Evolutionary conservation across 768 basidiomycete genomes (phyloP), one percentile per base, ranked within the genome.

Genomic region (Collybia nuda): DNA sequence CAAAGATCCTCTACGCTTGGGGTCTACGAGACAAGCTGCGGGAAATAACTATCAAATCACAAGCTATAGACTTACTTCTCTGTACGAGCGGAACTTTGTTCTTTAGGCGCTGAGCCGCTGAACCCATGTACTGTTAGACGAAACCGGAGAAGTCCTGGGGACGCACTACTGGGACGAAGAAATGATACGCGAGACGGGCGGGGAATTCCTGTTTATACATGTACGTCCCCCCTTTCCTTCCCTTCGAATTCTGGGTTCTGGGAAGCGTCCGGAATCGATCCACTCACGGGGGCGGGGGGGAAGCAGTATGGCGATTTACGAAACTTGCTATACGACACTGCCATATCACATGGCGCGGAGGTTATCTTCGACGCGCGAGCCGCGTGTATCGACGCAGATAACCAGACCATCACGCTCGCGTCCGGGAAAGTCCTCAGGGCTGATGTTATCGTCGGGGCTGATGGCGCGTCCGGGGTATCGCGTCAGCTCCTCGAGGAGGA

Each of bases 361-460:
- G 57, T 84, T 40, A 69, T 65, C 18, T 64, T 72, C 15, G 64
- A 68, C 26, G 48, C 63, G 15, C 62, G 42, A 17, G 77, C 75
- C 0, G 54, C 57, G 2, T 52, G 53, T 0, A 55, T 73, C 26
- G 65, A 72, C 35, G 48, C 64, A 9, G 50, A 62, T 11, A 48
- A 47, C 21, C 58, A 65, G 19, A 61, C 54, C 26, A 70, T 76
- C 12, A 70, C 57, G 1, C 55, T 74, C 1, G 67, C 62, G 14
- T 67, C 64, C 4, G 82, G 84, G 6, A 63, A 74, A 36, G 67
- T 60, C 5, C 44, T 82, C 11, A 60, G 51, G 5, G 78, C 74
- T 11, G 76, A 85, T 57, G 70, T 84, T 12, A 67, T 85, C 43
- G 63, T 85, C 29, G 82, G 82, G 21, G 82, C 83, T 1, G 84